Conservation (phyloP, 805 yeast species). For the Saturnispora besseyi region DNA sequence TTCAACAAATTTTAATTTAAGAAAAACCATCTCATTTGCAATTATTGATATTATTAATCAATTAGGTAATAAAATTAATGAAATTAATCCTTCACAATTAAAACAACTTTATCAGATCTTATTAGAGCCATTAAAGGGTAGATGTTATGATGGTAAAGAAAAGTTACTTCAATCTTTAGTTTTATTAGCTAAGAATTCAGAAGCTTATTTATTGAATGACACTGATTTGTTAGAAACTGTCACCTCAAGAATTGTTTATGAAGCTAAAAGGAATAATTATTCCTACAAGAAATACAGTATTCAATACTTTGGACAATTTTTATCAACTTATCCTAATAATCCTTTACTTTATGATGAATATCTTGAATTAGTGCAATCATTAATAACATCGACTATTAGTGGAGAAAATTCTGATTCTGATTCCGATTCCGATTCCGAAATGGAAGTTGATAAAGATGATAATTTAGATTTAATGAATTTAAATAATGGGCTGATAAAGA, state of each 20-base stretch:
- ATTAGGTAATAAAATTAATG: conserved; percentile 26
- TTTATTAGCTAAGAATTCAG: conserved; percentile 40
- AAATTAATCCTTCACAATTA: conserved; percentile 14
- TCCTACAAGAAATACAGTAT: conserved; percentile 53
- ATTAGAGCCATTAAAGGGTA: conserved; percentile 57
- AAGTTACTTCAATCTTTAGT: conserved; percentile 62
- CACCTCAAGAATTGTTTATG: conserved; percentile 40
- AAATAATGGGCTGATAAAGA: background rate
- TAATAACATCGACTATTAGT: conserved; percentile 18
- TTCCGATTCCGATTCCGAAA: conserved; percentile 31
- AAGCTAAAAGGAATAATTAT: conserved; percentile 58
- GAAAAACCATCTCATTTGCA: conserved; percentile 64
- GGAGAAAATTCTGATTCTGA: conserved; percentile 31
- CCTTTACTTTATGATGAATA: conserved; percentile 30
- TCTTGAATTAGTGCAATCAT: conserved; percentile 23
- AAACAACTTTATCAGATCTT: conserved; percentile 42
- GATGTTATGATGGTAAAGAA: conserved; percentile 88
- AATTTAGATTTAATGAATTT: conserved; percentile 9
- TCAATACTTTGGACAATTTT: conserved; percentile 42
- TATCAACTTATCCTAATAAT: conserved; percentile 22
- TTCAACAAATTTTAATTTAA: conserved; percentile 51
- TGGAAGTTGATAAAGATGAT: background rate
- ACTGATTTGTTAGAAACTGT: conserved; percentile 32
- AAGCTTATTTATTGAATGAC: conserved; percentile 24
- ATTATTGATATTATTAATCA: conserved; percentile 49